A percentile compares a stretch with the other conserved stretches of the same genome.
Evolutionary conservation across 2,329 filamentous ascomycete genomes (phyloP).

Genomic region (Ophioceras dolichostomum): DNA sequence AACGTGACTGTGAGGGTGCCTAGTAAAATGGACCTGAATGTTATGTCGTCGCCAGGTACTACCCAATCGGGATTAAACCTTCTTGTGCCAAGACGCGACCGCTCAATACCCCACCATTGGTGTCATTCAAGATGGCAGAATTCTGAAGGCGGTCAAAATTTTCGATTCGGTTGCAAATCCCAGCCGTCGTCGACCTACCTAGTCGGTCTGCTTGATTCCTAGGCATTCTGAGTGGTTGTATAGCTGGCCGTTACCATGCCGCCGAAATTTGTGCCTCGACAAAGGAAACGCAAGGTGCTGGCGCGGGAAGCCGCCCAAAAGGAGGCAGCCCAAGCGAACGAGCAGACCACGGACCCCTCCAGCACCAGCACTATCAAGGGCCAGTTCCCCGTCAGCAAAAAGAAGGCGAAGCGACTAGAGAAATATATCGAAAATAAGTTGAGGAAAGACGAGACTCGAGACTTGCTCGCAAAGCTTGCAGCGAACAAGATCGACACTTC

Average conservation of each 20-base stretch:
- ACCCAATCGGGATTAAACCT: too few species aligned
- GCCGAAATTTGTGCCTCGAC: slow-evolving; percentile 44
- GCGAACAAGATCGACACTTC: slow-evolving; percentile 70
- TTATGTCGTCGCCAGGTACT: too few species aligned
- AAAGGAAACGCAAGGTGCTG: slow-evolving; percentile 57
- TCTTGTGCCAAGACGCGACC: too few species aligned
- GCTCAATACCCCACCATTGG: not conserved
- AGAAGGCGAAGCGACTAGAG: slow-evolving; percentile 55
- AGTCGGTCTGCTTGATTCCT: too few species aligned
- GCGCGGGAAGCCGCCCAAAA: too few species aligned
- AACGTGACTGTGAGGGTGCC: too few species aligned
- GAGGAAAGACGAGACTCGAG: slow-evolving; percentile 83
- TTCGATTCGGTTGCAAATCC: too few species aligned
- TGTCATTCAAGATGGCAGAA: slow-evolving; percentile 6
- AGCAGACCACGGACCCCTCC: not conserved
- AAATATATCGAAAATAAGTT: slow-evolving; percentile 80
- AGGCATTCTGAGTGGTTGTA: too few species aligned
- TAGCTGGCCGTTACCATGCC: too few species aligned
- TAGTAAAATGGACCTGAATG: too few species aligned
- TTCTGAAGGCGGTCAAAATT: slow-evolving; percentile 11
- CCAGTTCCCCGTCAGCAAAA: slow-evolving; percentile 45
- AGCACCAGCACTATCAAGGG: slow-evolving; percentile 29
- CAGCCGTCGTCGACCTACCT: too few species aligned
- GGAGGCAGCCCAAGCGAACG: slow-evolving; percentile 28
- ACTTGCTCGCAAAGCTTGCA: slow-evolving; percentile 72